These are phyloP conservation scores for Chlamydomonas sphaeroides DNA, from an alignment of 139 green algal species.

Conservation along the genomic window DNA sequence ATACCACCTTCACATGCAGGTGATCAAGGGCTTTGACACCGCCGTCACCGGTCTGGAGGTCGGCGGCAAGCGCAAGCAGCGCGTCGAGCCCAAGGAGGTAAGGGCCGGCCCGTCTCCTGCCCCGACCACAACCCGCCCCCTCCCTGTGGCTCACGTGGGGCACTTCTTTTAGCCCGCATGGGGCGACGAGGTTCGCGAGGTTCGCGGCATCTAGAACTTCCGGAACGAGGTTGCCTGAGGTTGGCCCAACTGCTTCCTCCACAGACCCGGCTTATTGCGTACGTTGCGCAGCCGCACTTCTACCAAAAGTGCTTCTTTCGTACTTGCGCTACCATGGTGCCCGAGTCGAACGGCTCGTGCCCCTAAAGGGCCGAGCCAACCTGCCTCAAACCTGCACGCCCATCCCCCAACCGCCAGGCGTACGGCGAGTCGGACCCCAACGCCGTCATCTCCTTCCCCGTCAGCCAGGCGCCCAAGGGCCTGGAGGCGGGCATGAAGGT, in stretches of 20 bases:
- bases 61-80: slow-evolving; percentile 61
- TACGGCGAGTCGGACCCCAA: slow-evolving; percentile 49
- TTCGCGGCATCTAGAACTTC: too few species aligned
- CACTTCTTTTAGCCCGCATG: background rate
- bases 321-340: too few species aligned
- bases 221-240: too few species aligned
- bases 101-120: background rate
- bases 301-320: too few species aligned
- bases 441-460: slow-evolving; percentile 55
- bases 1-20: slow-evolving; percentile 14
- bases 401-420: slow-evolving; percentile 4
- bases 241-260: background rate
- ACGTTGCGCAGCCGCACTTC: too few species aligned
- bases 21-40: slow-evolving; percentile 80
- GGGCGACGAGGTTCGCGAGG: background rate
- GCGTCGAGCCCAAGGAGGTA: slow-evolving; percentile 49
- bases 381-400: too few species aligned
- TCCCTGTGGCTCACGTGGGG: too few species aligned
- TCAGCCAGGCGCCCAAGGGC: slow-evolving; percentile 53
- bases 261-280: too few species aligned
- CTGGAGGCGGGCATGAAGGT: slow-evolving; percentile 56
- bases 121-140: too few species aligned
- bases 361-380: background rate
- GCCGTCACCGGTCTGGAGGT: slow-evolving; percentile 69
- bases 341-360: too few species aligned